Base-by-base conservation (phyloP, 1,139 yeast species). In the Pichia sp. region DNA sequence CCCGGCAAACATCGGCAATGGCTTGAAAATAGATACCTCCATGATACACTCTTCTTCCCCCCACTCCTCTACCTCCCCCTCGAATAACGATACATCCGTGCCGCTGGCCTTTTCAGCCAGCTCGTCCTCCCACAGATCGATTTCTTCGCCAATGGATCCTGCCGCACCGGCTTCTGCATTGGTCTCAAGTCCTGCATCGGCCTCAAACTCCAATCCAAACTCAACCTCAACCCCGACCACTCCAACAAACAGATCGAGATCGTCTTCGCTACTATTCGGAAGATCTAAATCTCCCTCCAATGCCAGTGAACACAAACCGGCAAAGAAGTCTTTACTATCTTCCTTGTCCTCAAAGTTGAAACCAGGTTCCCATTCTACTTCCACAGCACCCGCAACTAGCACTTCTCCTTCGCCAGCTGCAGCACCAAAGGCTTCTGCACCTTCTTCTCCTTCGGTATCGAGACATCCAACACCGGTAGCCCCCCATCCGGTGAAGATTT, bases 271-370 rank as follows among this genome's bases (percentile, higher is more conserved):
- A 1, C 29, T 59, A 5, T 56, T 56, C 46, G 52, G 57, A 11
- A 51, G 55, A 38, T 50, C 40, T 10, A 56, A 54, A 38, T 51
- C 54, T 4, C 19, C 36, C 31, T 45, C 54, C 40, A 45, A 47
- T 45, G 48, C 55, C 42, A 46, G 45, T 13, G 56, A 59, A 8
- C 41, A 31, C 15, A 57, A 54, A 38, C 54, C 59, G 6, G 47
- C 51, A 49, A 71, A 74, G 49, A 75, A 76, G 32, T 62, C 67
- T 1, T 34, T 64, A 5, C 57, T 64, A 31, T 64, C 69, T 1
- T 56, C 67, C 1, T 40, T 82, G 13, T 81, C 86, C 2, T 79
- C 85, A 3, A 82, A 82, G 62, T 76, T 82, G 60, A 80, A 65
- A 54, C 42, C 58, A 6, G 43, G 56, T 5, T 36, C 41, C 41